Evolutionary conservation across 2,329 filamentous ascomycete genomes (phyloP).

Genomic region (Exophiala sideris): DNA sequence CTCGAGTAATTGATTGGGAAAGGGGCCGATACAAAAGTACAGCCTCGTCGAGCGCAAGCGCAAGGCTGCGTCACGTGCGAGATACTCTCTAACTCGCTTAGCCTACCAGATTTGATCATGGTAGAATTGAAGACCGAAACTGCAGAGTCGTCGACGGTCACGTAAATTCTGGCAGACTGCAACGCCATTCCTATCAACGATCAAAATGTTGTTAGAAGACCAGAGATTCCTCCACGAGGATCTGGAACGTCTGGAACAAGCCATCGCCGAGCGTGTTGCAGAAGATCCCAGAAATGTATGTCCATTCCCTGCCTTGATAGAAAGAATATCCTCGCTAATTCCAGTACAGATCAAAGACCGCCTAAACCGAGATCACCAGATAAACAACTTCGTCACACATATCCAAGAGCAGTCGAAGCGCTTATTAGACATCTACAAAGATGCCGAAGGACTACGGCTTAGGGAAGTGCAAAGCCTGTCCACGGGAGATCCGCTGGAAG

Average conservation of each 20-base stretch:
- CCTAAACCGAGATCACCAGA: conserved; percentile 86
- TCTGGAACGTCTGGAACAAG: conserved; percentile 91
- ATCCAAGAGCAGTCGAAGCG: conserved; percentile 82
- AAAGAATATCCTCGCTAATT: background rate
- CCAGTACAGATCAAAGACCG: conserved; percentile 72
- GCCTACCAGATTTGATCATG: too few relatives aligned
- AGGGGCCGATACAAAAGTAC: too few relatives aligned
- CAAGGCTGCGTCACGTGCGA: too few relatives aligned
- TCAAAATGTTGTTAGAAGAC: conserved; percentile 78
- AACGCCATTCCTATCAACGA: background rate
- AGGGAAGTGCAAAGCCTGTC: conserved; percentile 82
- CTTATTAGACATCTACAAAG: conserved; percentile 78
- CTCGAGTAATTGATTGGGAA: too few relatives aligned
- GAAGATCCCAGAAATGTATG: conserved; percentile 85
- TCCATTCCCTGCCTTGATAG: conserved; percentile 22
- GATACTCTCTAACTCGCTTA: too few relatives aligned
- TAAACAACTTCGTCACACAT: conserved; percentile 78
- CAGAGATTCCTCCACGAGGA: conserved; percentile 94
- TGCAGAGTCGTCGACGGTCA: background rate
- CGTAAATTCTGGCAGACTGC: too few relatives aligned
- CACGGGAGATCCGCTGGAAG: conserved; percentile 79
- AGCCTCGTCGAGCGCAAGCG: too few relatives aligned
- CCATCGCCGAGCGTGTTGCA: conserved; percentile 79
- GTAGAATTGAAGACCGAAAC: background rate
- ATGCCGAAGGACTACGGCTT: conserved; percentile 67